Evolutionary conservation across 2,329 filamentous ascomycete species (phyloP), one percentile per base, ranked within the genome.

Genomic region (Epichloe sp.): DNA sequence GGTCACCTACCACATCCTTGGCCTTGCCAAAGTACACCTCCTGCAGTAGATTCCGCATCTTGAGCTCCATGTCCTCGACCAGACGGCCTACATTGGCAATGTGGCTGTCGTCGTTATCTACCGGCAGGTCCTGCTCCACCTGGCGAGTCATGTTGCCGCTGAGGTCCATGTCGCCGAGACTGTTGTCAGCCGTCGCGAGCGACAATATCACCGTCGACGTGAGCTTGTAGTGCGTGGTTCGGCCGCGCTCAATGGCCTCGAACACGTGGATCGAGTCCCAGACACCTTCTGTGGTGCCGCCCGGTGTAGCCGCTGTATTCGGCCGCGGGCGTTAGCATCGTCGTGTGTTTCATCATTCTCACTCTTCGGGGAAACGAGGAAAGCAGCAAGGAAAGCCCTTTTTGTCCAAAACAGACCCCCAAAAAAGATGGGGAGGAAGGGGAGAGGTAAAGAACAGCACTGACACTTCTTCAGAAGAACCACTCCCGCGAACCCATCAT

Each of bases 211-310:
- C 91, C 5, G 93, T 98, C 58, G 87, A 94, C 0, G 93, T 98
- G 57, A 98, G 83, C 71, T 96, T 95, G 78, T 98, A 98, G 72
- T 96, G 91, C 53, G 89, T 90, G 58, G 82, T 87, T 57, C 93
- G 85, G 58, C 88, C 89, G 58, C 89, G 85, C 67, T 98, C 93
- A 62, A 88, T 88, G 53, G 91, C 89, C 68, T 98, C 93, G 67
- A 98, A 95, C 58, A 98, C 93, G 73, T 98, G 93, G 65, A 98
- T 97, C 58, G 88, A 95, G 71, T 98, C 93, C 93, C 93, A 98
- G 51, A 88, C 84, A 53, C 89, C 90, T 52, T 86, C 79, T 62
- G 79, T 83, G 59, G 77, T 79, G 65, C 73, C 78, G 59, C 76
- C 79, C 55, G 76, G 83, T 52, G 75, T 81, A 59, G 79, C 85